phyloP scores from a whole-genome alignment of 306 rosid genomes.

The apple (Malus domestica) region DNA sequence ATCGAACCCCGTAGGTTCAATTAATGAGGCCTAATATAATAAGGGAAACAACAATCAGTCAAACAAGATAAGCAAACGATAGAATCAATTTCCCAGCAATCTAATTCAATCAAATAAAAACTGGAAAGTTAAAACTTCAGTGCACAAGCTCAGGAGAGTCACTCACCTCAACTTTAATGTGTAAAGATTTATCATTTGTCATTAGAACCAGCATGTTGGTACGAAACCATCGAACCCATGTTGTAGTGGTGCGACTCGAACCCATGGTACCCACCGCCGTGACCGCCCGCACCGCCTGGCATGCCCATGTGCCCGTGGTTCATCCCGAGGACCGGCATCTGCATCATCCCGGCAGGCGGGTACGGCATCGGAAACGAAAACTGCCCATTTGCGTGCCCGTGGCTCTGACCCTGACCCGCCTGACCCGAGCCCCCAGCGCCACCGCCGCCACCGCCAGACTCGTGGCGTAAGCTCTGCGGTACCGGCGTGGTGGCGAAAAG shows the following conservation, averaged over 20 bases:
- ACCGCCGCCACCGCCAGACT: constrained; percentile 14
- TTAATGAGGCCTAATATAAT: background rate
- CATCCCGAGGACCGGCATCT: constrained; percentile 51
- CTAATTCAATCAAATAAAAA: background rate
- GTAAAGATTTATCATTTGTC: constrained; percentile 5
- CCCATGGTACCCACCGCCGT: constrained; percentile 29
- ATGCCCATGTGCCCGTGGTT: constrained; percentile 42
- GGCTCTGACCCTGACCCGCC: constrained; percentile 4
- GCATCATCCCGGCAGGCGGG: constrained; percentile 14
- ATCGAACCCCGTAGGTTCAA: background rate
- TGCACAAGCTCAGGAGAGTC: background rate
- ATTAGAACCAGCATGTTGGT: constrained; percentile 21
- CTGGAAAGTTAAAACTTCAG: background rate
- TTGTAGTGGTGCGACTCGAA: constrained; percentile 39
- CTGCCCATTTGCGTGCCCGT: constrained; percentile 37
- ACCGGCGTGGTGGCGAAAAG: constrained; percentile 75
- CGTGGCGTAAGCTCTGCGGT: constrained; percentile 51
- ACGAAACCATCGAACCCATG: constrained; percentile 34
- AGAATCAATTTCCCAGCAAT: background rate
- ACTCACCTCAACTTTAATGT: constrained; percentile 19
- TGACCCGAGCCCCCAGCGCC: background rate
- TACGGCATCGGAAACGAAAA: constrained; percentile 18
- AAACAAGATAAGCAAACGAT: background rate
- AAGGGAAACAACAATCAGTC: background rate
- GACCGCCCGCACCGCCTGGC: constrained; percentile 17